Conservation (phyloP, 768 basidiomycete genomes). For the Lactarius quietus region DNA sequence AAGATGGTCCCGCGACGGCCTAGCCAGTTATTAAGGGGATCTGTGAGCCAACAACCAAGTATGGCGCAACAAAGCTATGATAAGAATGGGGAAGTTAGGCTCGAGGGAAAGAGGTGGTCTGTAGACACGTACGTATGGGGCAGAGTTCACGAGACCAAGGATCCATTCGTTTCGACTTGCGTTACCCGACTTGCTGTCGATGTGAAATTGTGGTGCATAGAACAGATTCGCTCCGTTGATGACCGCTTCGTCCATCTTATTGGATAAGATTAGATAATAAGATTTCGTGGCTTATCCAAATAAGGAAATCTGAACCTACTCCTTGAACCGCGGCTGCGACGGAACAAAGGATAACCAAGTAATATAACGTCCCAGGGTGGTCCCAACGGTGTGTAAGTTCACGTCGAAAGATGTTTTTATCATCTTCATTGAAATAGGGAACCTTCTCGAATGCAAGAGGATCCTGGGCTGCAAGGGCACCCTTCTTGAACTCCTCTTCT, state of each 20-base stretch:
- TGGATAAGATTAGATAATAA: constrained; percentile 14
- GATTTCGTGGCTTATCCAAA: constrained; percentile 19
- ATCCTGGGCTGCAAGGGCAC: constrained; percentile 70
- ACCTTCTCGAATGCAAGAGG: constrained; percentile 45
- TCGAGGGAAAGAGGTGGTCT: background rate
- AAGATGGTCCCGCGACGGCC: constrained; percentile 56
- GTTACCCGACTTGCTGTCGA: constrained; percentile 34
- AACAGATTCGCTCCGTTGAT: constrained; percentile 56
- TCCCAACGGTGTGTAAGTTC: constrained; percentile 49
- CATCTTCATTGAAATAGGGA: constrained; percentile 42
- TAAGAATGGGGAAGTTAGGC: background rate
- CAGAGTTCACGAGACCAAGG: constrained; percentile 73
- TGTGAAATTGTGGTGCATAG: constrained; percentile 56
- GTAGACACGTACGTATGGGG: constrained; percentile 46
- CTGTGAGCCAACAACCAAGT: constrained; percentile 61
- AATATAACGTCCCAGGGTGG: constrained; percentile 47
- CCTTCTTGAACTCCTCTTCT: constrained; percentile 54
- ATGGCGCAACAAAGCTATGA: constrained; percentile 48
- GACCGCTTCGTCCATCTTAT: constrained; percentile 50
- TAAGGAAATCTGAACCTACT: constrained; percentile 27
- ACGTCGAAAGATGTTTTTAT: constrained; percentile 40
- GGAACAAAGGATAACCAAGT: constrained; percentile 55
- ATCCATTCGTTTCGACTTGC: constrained; percentile 58
- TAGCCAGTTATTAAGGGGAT: constrained; percentile 60
- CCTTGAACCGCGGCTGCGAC: constrained; percentile 81